Conservation (phyloP, 495 filamentous ascomycete species). For the Aspergillus ostianus region DNA sequence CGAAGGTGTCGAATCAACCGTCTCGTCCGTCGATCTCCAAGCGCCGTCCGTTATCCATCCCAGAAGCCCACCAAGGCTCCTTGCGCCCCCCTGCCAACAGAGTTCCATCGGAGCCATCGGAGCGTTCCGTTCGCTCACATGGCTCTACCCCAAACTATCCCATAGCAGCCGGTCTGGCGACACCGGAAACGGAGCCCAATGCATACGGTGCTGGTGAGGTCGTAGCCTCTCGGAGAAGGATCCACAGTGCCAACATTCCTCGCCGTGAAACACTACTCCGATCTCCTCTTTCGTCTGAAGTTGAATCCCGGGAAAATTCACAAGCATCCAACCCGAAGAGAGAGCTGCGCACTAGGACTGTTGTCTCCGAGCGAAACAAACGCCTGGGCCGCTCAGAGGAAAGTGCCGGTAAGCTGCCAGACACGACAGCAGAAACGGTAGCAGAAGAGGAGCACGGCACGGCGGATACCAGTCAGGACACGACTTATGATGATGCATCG, state of each 20-base stretch:
- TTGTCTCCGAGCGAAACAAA: slow-evolving; percentile 18
- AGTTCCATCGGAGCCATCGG: slow-evolving; percentile 35
- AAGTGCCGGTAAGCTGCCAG: slow-evolving; percentile 9
- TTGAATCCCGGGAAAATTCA: slow-evolving; percentile 24
- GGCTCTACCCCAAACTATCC: slow-evolving; percentile 29
- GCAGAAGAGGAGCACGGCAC: slow-evolving; percentile 17
- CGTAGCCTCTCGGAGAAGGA: slow-evolving; percentile 27
- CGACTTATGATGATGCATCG: slow-evolving; percentile 20
- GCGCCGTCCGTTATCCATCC: slow-evolving; percentile 55
- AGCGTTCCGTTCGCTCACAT: slow-evolving; percentile 34
- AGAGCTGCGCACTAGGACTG: slow-evolving; percentile 16
- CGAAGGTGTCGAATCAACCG: slow-evolving; percentile 29
- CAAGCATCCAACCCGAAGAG: slow-evolving; percentile 19
- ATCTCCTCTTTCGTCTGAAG: slow-evolving; percentile 40
- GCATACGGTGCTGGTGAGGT: slow-evolving; percentile 31
- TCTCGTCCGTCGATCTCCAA: slow-evolving; percentile 30
- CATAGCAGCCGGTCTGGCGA: slow-evolving; percentile 38
- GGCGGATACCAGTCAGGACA: slow-evolving; percentile 21
- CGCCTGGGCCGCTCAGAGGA: slow-evolving; percentile 13
- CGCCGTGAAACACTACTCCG: slow-evolving; percentile 36
- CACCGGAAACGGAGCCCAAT: slow-evolving; percentile 43
- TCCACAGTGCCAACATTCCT: slow-evolving; percentile 35
- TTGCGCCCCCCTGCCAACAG: slow-evolving; percentile 30
- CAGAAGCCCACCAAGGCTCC: slow-evolving; percentile 53
- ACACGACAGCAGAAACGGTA: slow-evolving; percentile 3